Base-by-base conservation (phyloP, 2,329 filamentous ascomycete species). In the Botrytis porri region DNA sequence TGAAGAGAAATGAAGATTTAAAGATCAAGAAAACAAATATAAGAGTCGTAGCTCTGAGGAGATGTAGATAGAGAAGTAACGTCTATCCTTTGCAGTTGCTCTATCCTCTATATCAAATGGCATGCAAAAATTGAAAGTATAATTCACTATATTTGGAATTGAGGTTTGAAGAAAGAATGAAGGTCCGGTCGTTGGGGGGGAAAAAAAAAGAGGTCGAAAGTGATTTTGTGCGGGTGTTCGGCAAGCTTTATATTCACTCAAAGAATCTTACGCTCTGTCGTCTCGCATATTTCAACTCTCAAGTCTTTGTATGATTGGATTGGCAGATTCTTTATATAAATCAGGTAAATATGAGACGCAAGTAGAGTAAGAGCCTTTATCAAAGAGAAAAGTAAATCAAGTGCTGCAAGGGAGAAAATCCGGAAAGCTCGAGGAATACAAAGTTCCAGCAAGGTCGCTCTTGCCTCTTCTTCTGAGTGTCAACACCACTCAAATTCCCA, bases 41-140 rank as follows among this genome's bases (percentile, higher is more conserved):
- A 75, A 73, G 77, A 79, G 78, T 77, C 77, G 78, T 80, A 79
- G 80, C 78, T 80, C 77, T 14, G 59, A 72, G 62, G 62, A 66
- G 74, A 74, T 22, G 35, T 77, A 78, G 61, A 80, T 79, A 70
- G 65, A 77, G 80, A 80, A 81, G 77, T 79, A 72, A 76, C 78
- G 71, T 72, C 25, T 57, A 32, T 59, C 70, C 29, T 45, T 41
- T 54, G 29, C 57, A 72, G 48, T 54, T 66, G 73, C 73, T 57
- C 69, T 71, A 51, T 73, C 70, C 72, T 60, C 41, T 32, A 32
- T 54, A 72, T 71, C 70, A 64, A 69, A 69, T 48, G 67, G 59
- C 51, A 66, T 64, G 72, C 62, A 73, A 65, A 48, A 66, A 66
- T 35, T 32, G 20, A 57, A 37, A 45, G 39, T 70, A 22, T 35